Percentiles rank a stretch among this genome's conserved stretches.
Evolutionary conservation across 1,139 yeast genomes (phyloP).

Genomic region (Suhomyces wounanorum): DNA sequence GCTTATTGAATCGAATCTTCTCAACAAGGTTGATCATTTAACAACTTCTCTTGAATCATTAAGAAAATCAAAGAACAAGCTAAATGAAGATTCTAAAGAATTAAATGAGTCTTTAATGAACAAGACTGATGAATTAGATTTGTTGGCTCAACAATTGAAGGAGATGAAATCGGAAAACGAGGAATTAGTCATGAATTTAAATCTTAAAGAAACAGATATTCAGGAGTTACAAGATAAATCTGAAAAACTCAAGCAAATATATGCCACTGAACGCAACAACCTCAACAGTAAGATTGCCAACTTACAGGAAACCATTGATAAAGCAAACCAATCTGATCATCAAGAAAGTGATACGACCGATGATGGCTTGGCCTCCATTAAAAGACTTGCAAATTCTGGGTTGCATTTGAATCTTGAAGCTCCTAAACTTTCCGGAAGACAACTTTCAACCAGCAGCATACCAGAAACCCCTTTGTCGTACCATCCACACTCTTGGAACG

Average conservation of each 20-base stretch:
- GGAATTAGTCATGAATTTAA: slow-evolving; percentile 23
- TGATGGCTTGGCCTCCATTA: slow-evolving; percentile 1
- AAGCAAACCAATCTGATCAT: background rate
- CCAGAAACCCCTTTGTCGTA: slow-evolving; percentile 11
- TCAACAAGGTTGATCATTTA: slow-evolving; percentile 48
- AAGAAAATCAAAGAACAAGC: slow-evolving; percentile 35
- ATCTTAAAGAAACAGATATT: slow-evolving; percentile 29
- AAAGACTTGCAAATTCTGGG: slow-evolving; percentile 12
- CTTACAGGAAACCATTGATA: slow-evolving; percentile 23
- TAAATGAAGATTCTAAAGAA: slow-evolving; percentile 32
- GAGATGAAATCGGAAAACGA: slow-evolving; percentile 19
- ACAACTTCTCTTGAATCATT: slow-evolving; percentile 39
- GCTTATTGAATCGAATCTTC: slow-evolving; percentile 55
- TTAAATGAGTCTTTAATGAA: slow-evolving; percentile 23
- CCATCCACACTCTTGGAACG: slow-evolving; percentile 17
- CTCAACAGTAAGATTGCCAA: slow-evolving; percentile 30
- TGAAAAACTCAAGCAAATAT: slow-evolving; percentile 33
- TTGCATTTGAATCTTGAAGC: slow-evolving; percentile 21
- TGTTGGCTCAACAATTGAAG: slow-evolving; percentile 18
- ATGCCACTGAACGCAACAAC: slow-evolving; percentile 32
- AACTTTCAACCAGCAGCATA: slow-evolving; percentile 6
- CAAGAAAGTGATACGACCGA: background rate
- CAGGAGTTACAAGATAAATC: slow-evolving; percentile 33
- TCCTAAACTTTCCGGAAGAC: slow-evolving; percentile 9
- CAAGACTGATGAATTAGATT: slow-evolving; percentile 27